Conservation (phyloP, 306 rosid genomes). For the Bauhinia variegata region DNA sequence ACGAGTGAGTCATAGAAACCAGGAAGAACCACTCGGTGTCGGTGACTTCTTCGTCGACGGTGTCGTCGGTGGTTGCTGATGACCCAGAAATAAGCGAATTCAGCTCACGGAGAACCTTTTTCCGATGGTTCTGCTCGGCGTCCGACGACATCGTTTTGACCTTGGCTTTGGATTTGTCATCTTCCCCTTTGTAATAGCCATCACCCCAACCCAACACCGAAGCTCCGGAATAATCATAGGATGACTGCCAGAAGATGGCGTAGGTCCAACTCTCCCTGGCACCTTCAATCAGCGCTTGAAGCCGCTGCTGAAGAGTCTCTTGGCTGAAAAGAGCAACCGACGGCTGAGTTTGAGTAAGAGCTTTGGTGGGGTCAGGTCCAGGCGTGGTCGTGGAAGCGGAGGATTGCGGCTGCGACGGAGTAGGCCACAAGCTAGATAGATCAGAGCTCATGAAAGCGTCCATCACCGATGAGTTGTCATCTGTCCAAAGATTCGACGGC, state of each 20-base stretch:
- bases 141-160: slow-evolving; percentile 41
- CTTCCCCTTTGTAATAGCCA: slow-evolving; percentile 90
- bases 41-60: slow-evolving; percentile 83
- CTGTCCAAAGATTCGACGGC: slow-evolving; percentile 79
- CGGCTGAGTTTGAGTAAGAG: slow-evolving; percentile 34
- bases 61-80: slow-evolving; percentile 50
- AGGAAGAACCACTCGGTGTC: slow-evolving; percentile 97
- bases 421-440: slow-evolving; percentile 70
- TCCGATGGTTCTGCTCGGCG: slow-evolving; percentile 79
- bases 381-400: slow-evolving; percentile 57
- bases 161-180: slow-evolving; percentile 55
- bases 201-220: slow-evolving; percentile 90
- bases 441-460: slow-evolving; percentile 86
- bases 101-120: slow-evolving; percentile 79
- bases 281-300: slow-evolving; percentile 79
- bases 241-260: slow-evolving; percentile 95
- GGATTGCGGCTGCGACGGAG: slow-evolving; percentile 48
- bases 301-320: slow-evolving; percentile 87
- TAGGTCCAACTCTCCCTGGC: slow-evolving; percentile 81
- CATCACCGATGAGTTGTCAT: slow-evolving; percentile 86
- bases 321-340: slow-evolving; percentile 59
- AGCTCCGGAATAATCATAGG: slow-evolving; percentile 60
- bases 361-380: slow-evolving; percentile 34
- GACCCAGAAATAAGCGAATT: slow-evolving; percentile 84
- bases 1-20: slow-evolving; percentile 89